Evolutionary conservation across 139 green algal genomes (phyloP).

Genomic region (Spirogloea muscicola): DNA sequence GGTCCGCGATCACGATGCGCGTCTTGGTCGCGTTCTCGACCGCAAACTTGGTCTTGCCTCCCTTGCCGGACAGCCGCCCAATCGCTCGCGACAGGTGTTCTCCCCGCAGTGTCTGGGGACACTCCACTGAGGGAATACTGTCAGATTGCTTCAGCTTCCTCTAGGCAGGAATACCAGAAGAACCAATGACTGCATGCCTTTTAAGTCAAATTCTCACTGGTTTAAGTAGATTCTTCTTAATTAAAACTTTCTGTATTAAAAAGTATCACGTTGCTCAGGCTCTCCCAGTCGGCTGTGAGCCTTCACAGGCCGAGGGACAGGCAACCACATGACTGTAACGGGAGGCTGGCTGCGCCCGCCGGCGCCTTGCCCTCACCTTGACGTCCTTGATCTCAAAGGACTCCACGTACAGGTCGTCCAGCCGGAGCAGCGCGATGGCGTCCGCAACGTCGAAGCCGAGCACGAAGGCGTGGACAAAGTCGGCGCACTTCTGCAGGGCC

Average conservation of each 20-base stretch:
- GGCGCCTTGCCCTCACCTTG: slow-evolving; percentile 57
- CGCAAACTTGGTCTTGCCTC: slow-evolving; percentile 98
- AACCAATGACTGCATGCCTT: too few relatives aligned
- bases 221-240: too few relatives aligned
- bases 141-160: too few relatives aligned
- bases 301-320: too few relatives aligned
- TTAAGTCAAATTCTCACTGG: too few relatives aligned
- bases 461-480: slow-evolving; percentile 97
- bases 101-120: slow-evolving; percentile 91
- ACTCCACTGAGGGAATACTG: too few relatives aligned
- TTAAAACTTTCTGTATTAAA: too few relatives aligned
- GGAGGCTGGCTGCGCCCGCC: too few relatives aligned
- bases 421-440: slow-evolving; percentile 89
- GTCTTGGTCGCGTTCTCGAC: slow-evolving; percentile 97
- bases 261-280: too few relatives aligned
- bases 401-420: slow-evolving; percentile 98
- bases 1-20: slow-evolving; percentile 95
- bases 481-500: slow-evolving; percentile 90
- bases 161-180: too few relatives aligned
- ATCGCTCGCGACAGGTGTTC: slow-evolving; percentile 96
- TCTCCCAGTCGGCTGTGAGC: too few relatives aligned
- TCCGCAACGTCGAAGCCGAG: slow-evolving; percentile 89
- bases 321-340: too few relatives aligned
- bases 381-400: slow-evolving; percentile 92
- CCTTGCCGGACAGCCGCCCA: slow-evolving; percentile 86